A percentile compares a stretch with the other conserved stretches of the same genome.
phyloP scores from a whole-genome alignment of 768 basidiomycete species.

The Tulasnella calospora region DNA sequence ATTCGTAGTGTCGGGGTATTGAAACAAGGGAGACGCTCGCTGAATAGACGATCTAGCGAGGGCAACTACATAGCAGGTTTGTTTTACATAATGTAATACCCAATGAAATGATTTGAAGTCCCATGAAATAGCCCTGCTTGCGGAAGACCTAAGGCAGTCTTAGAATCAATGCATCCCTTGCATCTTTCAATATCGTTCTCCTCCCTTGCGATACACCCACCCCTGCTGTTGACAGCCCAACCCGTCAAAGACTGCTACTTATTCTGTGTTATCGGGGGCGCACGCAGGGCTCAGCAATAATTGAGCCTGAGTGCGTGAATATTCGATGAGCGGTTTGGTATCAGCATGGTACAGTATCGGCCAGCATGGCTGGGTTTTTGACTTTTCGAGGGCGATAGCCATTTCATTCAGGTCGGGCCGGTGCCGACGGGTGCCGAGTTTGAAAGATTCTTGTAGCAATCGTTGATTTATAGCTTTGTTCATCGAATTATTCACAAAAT shows the following conservation, averaged over 20 bases:
- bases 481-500: too few species aligned
- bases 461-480: too few species aligned
- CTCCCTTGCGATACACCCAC: background rate
- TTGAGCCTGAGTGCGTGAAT: background rate
- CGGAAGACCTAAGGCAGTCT: background rate
- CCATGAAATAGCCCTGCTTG: background rate
- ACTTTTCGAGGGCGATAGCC: too few species aligned
- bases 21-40: background rate
- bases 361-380: too few species aligned
- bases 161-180: background rate
- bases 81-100: background rate
- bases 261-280: background rate
- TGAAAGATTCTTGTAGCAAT: too few species aligned
- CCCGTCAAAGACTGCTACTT: background rate
- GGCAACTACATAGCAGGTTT: background rate
- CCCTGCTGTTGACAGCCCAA: background rate
- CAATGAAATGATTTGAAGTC: background rate
- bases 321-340: too few species aligned
- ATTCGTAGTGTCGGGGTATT: background rate
- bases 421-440: too few species aligned
- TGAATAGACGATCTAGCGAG: background rate
- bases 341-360: too few species aligned
- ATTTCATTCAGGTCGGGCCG: too few species aligned
- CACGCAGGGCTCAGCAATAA: background rate
- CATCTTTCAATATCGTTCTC: background rate